Evolutionary conservation across 495 filamentous ascomycete species (phyloP), one percentile per base, ranked within the genome.

Genomic region (Trichoderma parareesei): DNA sequence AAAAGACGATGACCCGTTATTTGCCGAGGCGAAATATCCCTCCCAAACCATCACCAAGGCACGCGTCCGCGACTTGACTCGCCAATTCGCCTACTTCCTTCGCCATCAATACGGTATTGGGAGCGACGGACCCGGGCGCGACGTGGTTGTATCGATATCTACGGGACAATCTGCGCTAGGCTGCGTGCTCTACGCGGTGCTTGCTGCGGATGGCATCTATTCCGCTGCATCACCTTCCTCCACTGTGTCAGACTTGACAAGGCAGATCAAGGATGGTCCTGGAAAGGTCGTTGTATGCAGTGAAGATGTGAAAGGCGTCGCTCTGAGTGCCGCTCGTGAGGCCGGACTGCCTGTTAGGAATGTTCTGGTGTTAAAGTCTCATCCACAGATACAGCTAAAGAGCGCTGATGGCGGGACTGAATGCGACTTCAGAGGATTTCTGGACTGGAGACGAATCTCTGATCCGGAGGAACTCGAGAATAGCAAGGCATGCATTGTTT

Each of bases 401-500:
- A 66, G 66, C 4, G 48, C 68, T 8, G 61, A 63, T 35, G 61
- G 61, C 27, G 49, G 8, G 10, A 13, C 38, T 18, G 18, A 33
- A n/a, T 63, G 61, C 27, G 43, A 63, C 35, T 63, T 63, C 35
- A 33, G 42, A 18, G 18, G 61, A 8, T 69, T 66, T 44, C 65
- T 81, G 57, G 67, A 73, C n/a, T 82, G 80, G 80, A 63, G 70
- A 33, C 70, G 74, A 46, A 78, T 84, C 59, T 83, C 78, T 8
- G 76, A 79, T 66, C 71, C 67, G 2, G 59, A 71, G 37, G 66
- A 70, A 57, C 72, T 83, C 27, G 69, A 69, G 16, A 68, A 68
- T 46, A 72, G 61, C 62, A 67, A 65, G 10, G 68, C 72, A 49
- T 92, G 88, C 41, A 87, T 95, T 71, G 88, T 93, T 72, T 95